These are phyloP conservation scores for Meredithiella fracta DNA, from an alignment of 2,329 filamentous ascomycete species.

Conservation along the genomic window DNA sequence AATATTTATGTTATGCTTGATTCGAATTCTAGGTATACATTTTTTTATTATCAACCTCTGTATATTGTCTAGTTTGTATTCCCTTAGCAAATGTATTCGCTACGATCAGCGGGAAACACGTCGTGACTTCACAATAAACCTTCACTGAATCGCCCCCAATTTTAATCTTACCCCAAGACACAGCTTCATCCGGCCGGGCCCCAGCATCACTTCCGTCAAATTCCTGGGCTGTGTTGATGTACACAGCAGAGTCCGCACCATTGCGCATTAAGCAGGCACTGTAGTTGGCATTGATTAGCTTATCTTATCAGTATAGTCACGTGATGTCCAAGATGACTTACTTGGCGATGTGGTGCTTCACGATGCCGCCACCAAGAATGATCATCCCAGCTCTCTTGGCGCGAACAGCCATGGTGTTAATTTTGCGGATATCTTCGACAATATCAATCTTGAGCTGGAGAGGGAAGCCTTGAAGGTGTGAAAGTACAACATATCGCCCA, in stretches of 20 bases:
- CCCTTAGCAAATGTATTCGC: slow-evolving; percentile 49
- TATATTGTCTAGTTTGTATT: background rate
- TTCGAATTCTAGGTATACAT: background rate
- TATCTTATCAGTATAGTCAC: background rate
- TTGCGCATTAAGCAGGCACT: slow-evolving; percentile 87
- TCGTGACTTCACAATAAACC: slow-evolving; percentile 50
- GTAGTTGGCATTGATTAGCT: background rate
- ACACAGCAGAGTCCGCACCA: slow-evolving; percentile 89
- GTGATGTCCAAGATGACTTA: slow-evolving; percentile 1
- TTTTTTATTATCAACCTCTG: background rate
- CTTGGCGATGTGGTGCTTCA: slow-evolving; percentile 98
- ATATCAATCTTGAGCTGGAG: slow-evolving; percentile 73
- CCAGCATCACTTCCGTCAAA: slow-evolving; percentile 96
- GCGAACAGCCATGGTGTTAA: slow-evolving; percentile 81
- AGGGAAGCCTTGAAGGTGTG: slow-evolving; percentile 88
- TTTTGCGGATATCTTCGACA: slow-evolving; percentile 78
- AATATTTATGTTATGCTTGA: too few relatives aligned
- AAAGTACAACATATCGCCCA: slow-evolving; percentile 98
- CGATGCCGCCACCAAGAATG: slow-evolving; percentile 80
- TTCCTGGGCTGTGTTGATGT: slow-evolving; percentile 93
- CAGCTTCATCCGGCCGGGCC: slow-evolving; percentile 84
- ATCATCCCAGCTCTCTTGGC: slow-evolving; percentile 89
- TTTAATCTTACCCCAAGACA: slow-evolving; percentile 98
- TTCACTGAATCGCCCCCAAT: slow-evolving; percentile 76
- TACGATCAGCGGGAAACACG: slow-evolving; percentile 50